Evolutionary conservation across 2,329 filamentous ascomycete species (phyloP), one percentile per base, ranked within the genome.

Genomic region (Microcyclospora tardicrescens): DNA sequence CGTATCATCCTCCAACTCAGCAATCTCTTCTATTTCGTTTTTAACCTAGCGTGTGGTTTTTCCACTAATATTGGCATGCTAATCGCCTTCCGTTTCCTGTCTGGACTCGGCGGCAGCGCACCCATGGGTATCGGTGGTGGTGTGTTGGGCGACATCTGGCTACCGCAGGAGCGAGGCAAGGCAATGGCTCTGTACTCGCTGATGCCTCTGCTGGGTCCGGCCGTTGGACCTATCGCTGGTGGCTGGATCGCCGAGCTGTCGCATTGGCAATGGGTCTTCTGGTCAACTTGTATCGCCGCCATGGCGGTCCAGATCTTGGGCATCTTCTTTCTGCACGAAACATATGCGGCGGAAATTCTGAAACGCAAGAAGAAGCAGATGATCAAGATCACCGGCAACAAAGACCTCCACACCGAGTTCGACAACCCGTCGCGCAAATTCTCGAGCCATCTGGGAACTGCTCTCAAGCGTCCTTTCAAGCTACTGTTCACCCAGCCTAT

Each of bases 221-320:
- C 75, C 1, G 61, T 81, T 4, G 79, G 78, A 0, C 79, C 79
- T 0, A 73, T 83, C 2, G 69, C 70, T 0, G 78, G 77, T 9
- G 77, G 74, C 0, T 82, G 77, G 53, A 75, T 83, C 16, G 67
- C 75, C 0, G 61, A 79, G 49, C 64, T 71, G 44, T 73, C 69
- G 6, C 75, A 70, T 1, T 85, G 81, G 81, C 69, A 79, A 30
- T 85, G 81, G 81, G 72, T 75, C 6, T 85, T 84, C 61, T 82
- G 72, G 60, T 66, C 74, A 0, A 80, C 77, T 1, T 73, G 75
- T 1, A 78, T 84, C 40, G 64, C 65, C 16, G 74, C 76, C 40
- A 78, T 66, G 1, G 42, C 73, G 10, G 71, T 84, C 36, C 77
- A 82, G 53, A 42, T 69, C 10, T 60, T 70, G 6, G 79, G 79